Evolutionary conservation across 2,329 filamentous ascomycete genomes (phyloP).

Genomic region (Aspergillus brunneoviolaceus): DNA sequence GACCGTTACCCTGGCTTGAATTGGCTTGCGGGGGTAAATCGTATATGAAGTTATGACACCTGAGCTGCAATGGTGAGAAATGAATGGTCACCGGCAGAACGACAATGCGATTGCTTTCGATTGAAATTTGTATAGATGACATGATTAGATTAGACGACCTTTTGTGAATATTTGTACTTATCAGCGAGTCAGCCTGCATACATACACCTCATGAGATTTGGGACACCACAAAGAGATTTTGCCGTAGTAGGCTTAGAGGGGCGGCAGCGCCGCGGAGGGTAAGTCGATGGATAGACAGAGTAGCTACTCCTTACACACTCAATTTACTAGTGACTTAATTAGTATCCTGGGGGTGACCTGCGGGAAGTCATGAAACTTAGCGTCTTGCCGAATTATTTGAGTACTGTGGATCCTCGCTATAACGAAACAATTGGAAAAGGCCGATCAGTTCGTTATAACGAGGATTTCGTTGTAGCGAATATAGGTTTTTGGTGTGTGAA

Average conservation of each 20-base stretch:
- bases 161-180: background rate
- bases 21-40: background rate
- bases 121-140: constrained; percentile 2
- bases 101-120: background rate
- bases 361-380: constrained; percentile 13
- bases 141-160: constrained; percentile 7
- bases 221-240: background rate
- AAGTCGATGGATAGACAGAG: background rate
- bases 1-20: background rate
- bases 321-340: background rate
- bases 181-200: background rate
- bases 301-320: background rate
- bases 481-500: too few species aligned
- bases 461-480: too few species aligned
- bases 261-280: background rate
- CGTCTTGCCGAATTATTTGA: background rate
- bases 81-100: background rate
- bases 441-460: too few species aligned
- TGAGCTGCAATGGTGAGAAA: constrained; percentile 2
- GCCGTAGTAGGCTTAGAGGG: background rate
- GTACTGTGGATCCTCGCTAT: background rate
- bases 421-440: too few species aligned
- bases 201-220: background rate
- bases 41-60: background rate
- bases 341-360: background rate